Base-by-base conservation (phyloP, 257 asterid species). In the Capsicum chinense region DNA sequence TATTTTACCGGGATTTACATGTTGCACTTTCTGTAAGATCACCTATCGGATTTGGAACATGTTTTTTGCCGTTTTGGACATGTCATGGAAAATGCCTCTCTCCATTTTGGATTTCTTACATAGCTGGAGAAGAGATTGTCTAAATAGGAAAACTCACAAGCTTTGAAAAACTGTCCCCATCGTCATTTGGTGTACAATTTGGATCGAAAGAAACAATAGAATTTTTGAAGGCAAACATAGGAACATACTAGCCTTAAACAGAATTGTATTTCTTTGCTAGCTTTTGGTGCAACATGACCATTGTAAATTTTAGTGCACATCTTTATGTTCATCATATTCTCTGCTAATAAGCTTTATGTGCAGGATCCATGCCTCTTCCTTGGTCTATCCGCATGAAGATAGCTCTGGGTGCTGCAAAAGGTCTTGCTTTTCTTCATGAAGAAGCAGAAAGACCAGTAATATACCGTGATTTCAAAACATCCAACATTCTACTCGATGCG, bases 341-440 rank as follows among this genome's bases (percentile, higher is more conserved):
- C 59, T 82, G 48, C 59, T 90, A 17, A 86, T 79, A 35, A 47
- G 71, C 33, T 84, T 37, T 79, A 48, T 26, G 26, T 90, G 88
- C 88, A 96, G 99, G 99, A 88, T 94, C 98, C 54, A 85, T 96
- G 84, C 98, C 98, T 76, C 98, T 96, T 84, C 98, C 99, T 16
- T 96, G 99, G 99, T 91, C 98, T 59, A 90, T 94, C 86, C 89
- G 99, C 91, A 96, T 96, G 99, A 96, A 96, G 87, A 92, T 96
- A 84, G 99, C 97, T 87, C 87, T 96, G 66, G 98, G 98, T 83
- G 99, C 99, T 87, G 99, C 99, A 17, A 90, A 90, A 82, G 99
- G 99, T 79, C 98, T 96, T 68, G 93, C 97, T 81, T 96, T 96
- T 88, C 98, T 96, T 82, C 99, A 96, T 0, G 99, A 93, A 91